Evolutionary conservation across 768 basidiomycete species (phyloP), one percentile per base, ranked within the genome.

Genomic region (Psilocybe cubensis): DNA sequence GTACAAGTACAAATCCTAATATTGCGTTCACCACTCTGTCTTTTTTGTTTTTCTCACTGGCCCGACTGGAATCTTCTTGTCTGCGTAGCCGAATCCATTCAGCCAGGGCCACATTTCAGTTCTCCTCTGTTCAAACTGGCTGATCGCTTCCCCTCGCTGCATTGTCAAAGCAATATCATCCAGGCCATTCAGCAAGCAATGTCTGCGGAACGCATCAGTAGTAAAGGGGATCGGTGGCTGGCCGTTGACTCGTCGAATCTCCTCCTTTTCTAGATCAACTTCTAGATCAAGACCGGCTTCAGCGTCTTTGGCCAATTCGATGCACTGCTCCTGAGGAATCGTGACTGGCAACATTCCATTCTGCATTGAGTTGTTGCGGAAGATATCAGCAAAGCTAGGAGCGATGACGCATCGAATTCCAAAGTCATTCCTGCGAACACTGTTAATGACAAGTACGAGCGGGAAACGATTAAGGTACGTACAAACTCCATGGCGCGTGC

Each of bases 141-240:
- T 78, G 62, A 99, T 97, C n/a, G 80, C 71, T 9, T 76, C 76
- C 28, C 79, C 86, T 70, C 87, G 88, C 72, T 92, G 87, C 79
- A 99, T 78, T 42, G 97, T 99, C 73, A 99, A 78, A 41, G 90
- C 95, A 61, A 99, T 96, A 68, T 98, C 97, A 71, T 99, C 97
- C 62, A 98, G 76, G 28, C 97, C 97, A 67, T 99, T 95, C 74
- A 99, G 72, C 71, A 99, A 76, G 71, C 97, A 96, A 69, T 96
- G 92, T 54, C 93, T 80, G 60, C 96, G 82, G 89, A 98, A 99
- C 0, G 88, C 76, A 73, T 99, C 97, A 47, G 88, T 86, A 35
- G 80, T 79, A 77, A 99, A 99, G 40, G 80, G 55, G 60, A 97
- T 86, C 18, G 88, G 70, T 2, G 83, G 74, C 66, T 92, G 83